Conservation (phyloP, 805 yeast species). For the Metschnikowia kunwiensis region DNA sequence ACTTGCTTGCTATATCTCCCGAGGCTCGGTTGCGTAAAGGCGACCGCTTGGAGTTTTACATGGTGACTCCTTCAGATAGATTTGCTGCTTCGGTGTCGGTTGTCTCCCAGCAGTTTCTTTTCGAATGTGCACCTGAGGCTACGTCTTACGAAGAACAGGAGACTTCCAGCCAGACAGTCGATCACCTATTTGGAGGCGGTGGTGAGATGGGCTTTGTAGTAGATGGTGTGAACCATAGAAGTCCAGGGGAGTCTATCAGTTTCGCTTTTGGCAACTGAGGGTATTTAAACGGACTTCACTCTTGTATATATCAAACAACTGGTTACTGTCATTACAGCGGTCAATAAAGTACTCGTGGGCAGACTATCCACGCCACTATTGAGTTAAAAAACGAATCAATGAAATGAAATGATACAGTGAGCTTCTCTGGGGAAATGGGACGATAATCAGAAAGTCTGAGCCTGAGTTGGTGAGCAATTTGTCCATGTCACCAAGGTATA, state of each 20-base stretch:
- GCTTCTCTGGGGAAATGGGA: too few species aligned
- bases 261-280: conserved; percentile 6
- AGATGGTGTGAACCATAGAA: conserved; percentile 15
- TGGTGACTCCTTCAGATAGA: conserved; percentile 39
- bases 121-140: conserved; percentile 36
- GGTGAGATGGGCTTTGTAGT: conserved; percentile 16
- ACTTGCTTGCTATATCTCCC: conserved; percentile 63
- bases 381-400: too few species aligned
- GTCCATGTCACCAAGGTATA: too few species aligned
- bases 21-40: conserved; percentile 46
- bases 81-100: conserved; percentile 7
- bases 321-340: too few species aligned
- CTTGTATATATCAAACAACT: too few species aligned
- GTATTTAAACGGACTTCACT: too few species aligned
- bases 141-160: conserved; percentile 17
- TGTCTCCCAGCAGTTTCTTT: conserved; percentile 15
- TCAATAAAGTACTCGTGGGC: too few species aligned
- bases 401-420: too few species aligned
- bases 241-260: conserved; percentile 18
- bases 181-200: conserved; percentile 19
- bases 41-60: conserved; percentile 45
- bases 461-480: too few species aligned
- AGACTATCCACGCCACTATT: too few species aligned
- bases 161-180: conserved; percentile 9
- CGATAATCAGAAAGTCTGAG: too few species aligned